phyloP scores from a whole-genome alignment of 164 flowering plant genomes.

The Nymphaea colorata region DNA sequence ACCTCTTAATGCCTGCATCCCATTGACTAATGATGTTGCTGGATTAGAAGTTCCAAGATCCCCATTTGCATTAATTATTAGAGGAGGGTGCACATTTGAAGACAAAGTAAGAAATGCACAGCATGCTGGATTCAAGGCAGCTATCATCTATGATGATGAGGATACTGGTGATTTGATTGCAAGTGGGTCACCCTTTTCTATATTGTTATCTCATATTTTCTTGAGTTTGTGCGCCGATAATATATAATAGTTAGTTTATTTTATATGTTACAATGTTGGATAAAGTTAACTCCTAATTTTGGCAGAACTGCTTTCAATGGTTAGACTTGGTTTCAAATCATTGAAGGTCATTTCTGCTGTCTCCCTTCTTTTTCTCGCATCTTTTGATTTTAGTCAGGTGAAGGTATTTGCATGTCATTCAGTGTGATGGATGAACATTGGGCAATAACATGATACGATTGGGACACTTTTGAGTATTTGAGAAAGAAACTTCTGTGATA shows the following conservation, averaged over 20 bases:
- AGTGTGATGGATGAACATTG: too few relatives aligned
- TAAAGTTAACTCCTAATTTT: neutral
- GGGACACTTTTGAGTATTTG: too few relatives aligned
- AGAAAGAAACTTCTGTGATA: too few relatives aligned
- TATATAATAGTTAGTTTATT: neutral
- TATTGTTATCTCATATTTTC: conserved; percentile 1
- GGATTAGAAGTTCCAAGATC: conserved; percentile 12
- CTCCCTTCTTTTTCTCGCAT: too few relatives aligned
- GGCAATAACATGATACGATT: too few relatives aligned
- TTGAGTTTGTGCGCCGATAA: neutral
- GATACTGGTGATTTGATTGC: conserved; percentile 53
- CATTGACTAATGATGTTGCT: conserved; percentile 34
- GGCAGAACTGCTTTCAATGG: too few relatives aligned
- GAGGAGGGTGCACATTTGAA: conserved; percentile 90
- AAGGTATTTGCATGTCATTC: too few relatives aligned
- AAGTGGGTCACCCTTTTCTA: conserved; percentile 33
- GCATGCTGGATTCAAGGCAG: conserved; percentile 75
- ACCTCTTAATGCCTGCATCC: conserved; percentile 75
- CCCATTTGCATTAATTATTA: conserved; percentile 56
- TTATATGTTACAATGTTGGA: too few relatives aligned
- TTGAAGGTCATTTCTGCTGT: too few relatives aligned
- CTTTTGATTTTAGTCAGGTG: too few relatives aligned
- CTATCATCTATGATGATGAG: conserved; percentile 64
- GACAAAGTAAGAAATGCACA: conserved; percentile 86
- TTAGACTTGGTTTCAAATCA: too few relatives aligned